Evolutionary conservation across 2,329 filamentous ascomycete species (phyloP).

Genomic region (Colletotrichum brevisporum): DNA sequence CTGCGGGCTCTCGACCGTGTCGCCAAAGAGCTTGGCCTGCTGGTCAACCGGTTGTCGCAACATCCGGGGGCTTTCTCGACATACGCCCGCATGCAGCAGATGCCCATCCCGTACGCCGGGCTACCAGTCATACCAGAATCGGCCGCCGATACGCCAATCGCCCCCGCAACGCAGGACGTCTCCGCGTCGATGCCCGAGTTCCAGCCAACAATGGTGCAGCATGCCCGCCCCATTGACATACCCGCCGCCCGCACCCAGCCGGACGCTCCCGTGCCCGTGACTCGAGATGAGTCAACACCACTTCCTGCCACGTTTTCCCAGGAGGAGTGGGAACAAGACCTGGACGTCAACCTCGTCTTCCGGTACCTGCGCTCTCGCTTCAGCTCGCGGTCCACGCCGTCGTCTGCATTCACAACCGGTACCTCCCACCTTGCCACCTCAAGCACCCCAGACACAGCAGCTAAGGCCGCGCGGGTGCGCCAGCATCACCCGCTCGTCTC

Average conservation of each 20-base stretch:
- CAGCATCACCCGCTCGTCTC: constrained; percentile 91
- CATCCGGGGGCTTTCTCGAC: constrained; percentile 91
- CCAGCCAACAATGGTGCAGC: constrained; percentile 61
- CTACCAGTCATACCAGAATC: constrained; percentile 75
- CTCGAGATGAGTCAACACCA: constrained; percentile 34
- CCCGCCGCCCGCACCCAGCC: constrained; percentile 47
- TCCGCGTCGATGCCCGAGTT: constrained; percentile 62
- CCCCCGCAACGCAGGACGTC: constrained; percentile 63
- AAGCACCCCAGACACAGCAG: constrained; percentile 75
- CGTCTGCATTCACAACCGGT: constrained; percentile 57
- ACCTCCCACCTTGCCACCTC: constrained; percentile 64
- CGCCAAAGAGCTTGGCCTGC: constrained; percentile 85
- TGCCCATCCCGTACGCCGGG: constrained; percentile 82
- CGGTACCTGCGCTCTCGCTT: constrained; percentile 86
- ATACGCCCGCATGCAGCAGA: constrained; percentile 76
- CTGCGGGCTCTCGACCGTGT: constrained; percentile 85
- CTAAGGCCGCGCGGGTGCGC: constrained; percentile 85
- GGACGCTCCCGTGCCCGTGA: constrained; percentile 29
- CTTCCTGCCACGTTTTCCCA: constrained; percentile 64
- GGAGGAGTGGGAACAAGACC: constrained; percentile 93
- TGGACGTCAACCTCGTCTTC: constrained; percentile 94
- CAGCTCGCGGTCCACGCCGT: constrained; percentile 63
- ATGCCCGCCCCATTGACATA: constrained; percentile 54
- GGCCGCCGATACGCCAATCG: constrained; percentile 47
- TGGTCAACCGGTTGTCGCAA: constrained; percentile 83